Percentiles rank a stretch among this genome's conserved stretches.
phyloP scores from a whole-genome alignment of 108 stramenopile species.

The Hondaea fermentalgiana region DNA sequence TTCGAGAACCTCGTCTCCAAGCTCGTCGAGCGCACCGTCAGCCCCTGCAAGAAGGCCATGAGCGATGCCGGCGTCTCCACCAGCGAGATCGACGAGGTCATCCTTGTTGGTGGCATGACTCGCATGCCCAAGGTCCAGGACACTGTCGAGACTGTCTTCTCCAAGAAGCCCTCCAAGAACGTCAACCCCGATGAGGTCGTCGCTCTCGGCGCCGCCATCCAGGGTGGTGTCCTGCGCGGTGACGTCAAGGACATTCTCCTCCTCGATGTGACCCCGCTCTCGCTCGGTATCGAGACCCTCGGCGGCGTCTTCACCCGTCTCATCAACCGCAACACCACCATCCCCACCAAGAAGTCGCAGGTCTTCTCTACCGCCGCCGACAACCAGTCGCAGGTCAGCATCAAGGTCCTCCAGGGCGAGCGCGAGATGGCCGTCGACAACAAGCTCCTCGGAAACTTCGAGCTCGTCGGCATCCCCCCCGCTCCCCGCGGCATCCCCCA shows the following conservation, averaged over 20 bases:
- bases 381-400: slow-evolving; percentile 84
- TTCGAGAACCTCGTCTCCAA: slow-evolving; percentile 89
- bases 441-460: slow-evolving; percentile 95
- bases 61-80: slow-evolving; percentile 80
- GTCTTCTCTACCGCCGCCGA: slow-evolving; percentile 96
- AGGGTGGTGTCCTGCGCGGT: slow-evolving; percentile 96
- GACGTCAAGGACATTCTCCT: slow-evolving; percentile 98
- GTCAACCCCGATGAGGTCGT: slow-evolving; percentile 99
- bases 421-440: slow-evolving; percentile 99
- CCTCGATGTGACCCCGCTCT: slow-evolving; percentile 95
- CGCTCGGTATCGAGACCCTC: slow-evolving; percentile 97
- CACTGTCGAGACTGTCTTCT: slow-evolving; percentile 93
- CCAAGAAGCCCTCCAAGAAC: slow-evolving; percentile 69
- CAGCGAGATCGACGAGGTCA: slow-evolving; percentile 88
- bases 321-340: slow-evolving; percentile 97
- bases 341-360: slow-evolving; percentile 99
- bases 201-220: slow-evolving; percentile 99
- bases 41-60: not conserved
- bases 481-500: slow-evolving; percentile 98
- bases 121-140: slow-evolving; percentile 99
- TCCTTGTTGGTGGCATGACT: slow-evolving; percentile 98
- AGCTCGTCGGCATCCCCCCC: slow-evolving; percentile 95
- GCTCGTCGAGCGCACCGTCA: not conserved
- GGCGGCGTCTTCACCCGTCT: slow-evolving; percentile 99
- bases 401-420: slow-evolving; percentile 98